Percentiles rank a stretch among this genome's conserved stretches.
phyloP scores from a whole-genome alignment of 306 rosid species.

The Quercus cerris region DNA sequence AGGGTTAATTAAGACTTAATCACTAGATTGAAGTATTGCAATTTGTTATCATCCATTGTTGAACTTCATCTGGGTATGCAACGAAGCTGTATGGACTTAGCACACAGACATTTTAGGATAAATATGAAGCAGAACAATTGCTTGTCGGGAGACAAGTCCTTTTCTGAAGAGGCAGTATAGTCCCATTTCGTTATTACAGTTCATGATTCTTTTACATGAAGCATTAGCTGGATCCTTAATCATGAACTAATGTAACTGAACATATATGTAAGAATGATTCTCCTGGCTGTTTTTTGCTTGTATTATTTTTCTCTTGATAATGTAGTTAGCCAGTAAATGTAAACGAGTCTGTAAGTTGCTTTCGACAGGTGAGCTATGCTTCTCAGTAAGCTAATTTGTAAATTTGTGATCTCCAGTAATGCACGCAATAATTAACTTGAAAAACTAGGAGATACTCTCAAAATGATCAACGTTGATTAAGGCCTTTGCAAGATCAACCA shows the following conservation, averaged over 20 bases:
- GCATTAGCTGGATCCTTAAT: background rate
- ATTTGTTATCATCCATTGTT: no score
- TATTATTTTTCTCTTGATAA: background rate
- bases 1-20: conserved; percentile 11
- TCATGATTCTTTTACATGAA: background rate
- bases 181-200: background rate
- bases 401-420: no score
- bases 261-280: background rate
- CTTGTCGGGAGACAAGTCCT: background rate
- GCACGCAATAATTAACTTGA: no score
- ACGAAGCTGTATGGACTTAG: no score
- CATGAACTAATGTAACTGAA: background rate
- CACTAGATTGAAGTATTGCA: background rate
- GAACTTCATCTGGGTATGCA: no score
- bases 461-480: no score
- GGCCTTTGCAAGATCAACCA: no score
- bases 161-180: background rate
- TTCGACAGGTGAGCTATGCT: background rate
- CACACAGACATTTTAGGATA: no score
- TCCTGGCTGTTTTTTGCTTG: background rate
- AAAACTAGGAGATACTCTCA: no score
- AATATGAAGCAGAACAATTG: background rate
- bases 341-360: background rate
- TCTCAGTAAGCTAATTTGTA: background rate
- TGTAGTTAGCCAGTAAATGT: no score